Evolutionary conservation across 768 basidiomycete genomes (phyloP).

Genomic region (Lactarius indigo): DNA sequence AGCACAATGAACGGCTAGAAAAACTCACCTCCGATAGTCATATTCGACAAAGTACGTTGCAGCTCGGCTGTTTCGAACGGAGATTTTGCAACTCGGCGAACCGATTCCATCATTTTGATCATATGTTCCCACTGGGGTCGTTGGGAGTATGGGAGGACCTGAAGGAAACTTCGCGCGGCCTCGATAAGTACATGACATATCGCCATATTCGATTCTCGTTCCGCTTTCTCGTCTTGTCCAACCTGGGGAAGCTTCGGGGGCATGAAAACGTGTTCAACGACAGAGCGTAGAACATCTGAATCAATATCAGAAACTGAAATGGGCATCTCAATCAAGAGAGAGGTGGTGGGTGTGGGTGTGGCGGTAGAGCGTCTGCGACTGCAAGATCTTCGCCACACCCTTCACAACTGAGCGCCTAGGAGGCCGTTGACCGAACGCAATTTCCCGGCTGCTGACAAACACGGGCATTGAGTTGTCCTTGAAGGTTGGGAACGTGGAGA

Average conservation of each 20-base stretch:
- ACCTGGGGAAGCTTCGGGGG: constrained; percentile 16
- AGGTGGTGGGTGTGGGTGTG: neutral
- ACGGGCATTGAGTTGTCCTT: too few species aligned
- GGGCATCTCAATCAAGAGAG: neutral
- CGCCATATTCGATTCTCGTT: constrained; percentile 5
- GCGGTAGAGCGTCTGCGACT: too few species aligned
- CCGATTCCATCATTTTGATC: constrained; percentile 10
- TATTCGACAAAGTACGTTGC: neutral
- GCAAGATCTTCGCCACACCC: too few species aligned
- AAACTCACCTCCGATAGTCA: constrained; percentile 8
- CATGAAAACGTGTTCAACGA: constrained; percentile 11
- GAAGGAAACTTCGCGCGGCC: neutral
- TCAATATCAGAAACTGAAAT: neutral
- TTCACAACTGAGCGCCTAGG: too few species aligned
- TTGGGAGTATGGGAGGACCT: neutral
- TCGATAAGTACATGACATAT: constrained; percentile 1
- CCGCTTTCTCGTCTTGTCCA: neutral
- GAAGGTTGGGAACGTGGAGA: too few species aligned
- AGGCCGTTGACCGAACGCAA: too few species aligned
- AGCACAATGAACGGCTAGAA: neutral
- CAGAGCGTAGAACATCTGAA: neutral
- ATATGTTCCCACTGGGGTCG: constrained; percentile 8
- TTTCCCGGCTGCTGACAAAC: too few species aligned
- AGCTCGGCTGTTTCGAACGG: neutral
- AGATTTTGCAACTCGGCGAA: neutral